Percentiles rank a stretch among this genome's conserved stretches.
These are phyloP conservation scores for Populus hybrid DNA, from an alignment of 441 rosid genomes.

Conservation along the genomic window DNA sequence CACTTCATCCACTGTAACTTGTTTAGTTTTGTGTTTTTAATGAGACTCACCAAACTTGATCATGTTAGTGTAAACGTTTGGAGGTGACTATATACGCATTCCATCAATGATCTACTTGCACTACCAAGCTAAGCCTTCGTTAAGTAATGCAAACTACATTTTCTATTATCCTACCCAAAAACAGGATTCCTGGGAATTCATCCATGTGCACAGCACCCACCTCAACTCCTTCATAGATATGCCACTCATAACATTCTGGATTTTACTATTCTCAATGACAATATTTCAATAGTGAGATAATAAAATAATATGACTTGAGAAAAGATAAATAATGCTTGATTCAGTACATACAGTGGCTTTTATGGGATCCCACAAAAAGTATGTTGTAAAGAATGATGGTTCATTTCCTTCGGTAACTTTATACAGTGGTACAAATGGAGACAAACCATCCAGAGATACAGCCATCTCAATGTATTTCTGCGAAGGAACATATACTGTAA, in stretches of 20 bases:
- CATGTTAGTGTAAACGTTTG: not conserved
- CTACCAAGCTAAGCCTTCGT: not conserved
- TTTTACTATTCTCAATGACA: constrained; percentile 6
- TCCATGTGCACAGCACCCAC: not conserved
- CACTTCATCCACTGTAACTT: not conserved
- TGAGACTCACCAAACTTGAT: not conserved
- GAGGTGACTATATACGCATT: not conserved
- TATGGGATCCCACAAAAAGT: constrained; percentile 84
- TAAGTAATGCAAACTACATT: not conserved
- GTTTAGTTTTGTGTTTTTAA: not conserved
- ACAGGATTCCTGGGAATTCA: not conserved
- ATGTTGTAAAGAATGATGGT: constrained; percentile 89
- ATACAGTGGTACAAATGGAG: constrained; percentile 81
- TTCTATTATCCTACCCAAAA: not conserved
- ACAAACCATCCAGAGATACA: constrained; percentile 70
- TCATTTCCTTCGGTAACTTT: constrained; percentile 95
- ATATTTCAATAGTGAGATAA: not conserved
- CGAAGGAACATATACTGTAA: constrained; percentile 30
- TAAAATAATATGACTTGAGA: constrained; percentile 17
- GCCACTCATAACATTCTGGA: not conserved
- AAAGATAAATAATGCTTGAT: constrained; percentile 16
- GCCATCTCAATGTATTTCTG: constrained; percentile 89
- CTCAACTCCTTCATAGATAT: not conserved
- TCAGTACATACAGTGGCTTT: constrained; percentile 65
- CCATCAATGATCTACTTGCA: not conserved